Base-by-base conservation (phyloP, 192 early-diverging fungal genomes). In the Entrophospora sp. region DNA sequence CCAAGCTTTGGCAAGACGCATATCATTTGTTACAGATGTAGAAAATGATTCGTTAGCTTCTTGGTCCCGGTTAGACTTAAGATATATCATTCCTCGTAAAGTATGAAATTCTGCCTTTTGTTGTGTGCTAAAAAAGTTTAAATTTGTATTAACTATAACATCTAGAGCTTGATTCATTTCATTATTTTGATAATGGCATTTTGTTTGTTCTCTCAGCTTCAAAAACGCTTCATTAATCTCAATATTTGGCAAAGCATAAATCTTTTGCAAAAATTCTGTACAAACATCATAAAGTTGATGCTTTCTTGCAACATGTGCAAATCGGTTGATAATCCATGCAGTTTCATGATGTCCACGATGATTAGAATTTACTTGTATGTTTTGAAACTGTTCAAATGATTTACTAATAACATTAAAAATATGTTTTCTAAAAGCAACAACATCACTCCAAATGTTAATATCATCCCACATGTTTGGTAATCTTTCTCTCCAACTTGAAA, bases 291-390 rank as follows among this genome's bases (percentile, higher is more conserved):
- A 85, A 18, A 99, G 80, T n/a, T 87, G 85, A 69, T 99, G 97
- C 61, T 95, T 91, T 1, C 97, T 79, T 4, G 96, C 93, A 34
- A 97, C 91, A 48, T 96, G 91, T 4, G 97, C 95, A 73, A 99
- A 99, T 38, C 96, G 82, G 70, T 99, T 99, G 79, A 97, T 98
- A 30, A 96, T 98, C 97, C 97, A 99, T 3, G 97, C 97, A 30
- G 95, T 98, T 73, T 99, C 96, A 74, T 99, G 97, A 74, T 95
- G 96, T 24, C 97, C 97, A 20, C 95, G 87, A n/a, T n/a, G n/a
- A n/a, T n/a, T n/a, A n/a, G 73, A 94, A 98, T 0, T 76, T 67
- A 14, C 75, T 73, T 24, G 79, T 69, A 12, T 85, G 82, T 34
- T 73, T n/a, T 77, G 71, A 30, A 97, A 76, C 1, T 94, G 96